These are phyloP conservation scores for Venustampulla echinocandica DNA, from an alignment of 495 filamentous ascomycete genomes.

Conservation along the genomic window DNA sequence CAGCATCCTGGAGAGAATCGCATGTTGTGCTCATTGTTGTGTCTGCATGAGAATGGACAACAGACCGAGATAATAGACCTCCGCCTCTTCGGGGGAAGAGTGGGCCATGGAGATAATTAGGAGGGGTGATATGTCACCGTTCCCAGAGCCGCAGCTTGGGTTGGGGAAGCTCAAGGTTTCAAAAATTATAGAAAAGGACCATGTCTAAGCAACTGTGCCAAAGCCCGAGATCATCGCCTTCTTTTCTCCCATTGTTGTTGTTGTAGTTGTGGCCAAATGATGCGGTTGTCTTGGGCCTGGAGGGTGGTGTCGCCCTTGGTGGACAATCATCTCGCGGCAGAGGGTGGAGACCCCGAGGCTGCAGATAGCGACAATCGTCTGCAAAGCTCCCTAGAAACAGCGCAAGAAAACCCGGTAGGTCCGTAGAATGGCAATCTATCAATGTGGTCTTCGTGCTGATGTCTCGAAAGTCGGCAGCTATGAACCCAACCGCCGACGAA, in stretches of 20 bases:
- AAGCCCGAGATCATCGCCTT: slow-evolving; percentile 4
- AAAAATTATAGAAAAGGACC: not conserved
- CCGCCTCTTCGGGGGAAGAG: not conserved
- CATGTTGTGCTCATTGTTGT: slow-evolving; percentile 1
- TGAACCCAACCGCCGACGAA: not conserved
- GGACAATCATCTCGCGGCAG: slow-evolving; percentile 1
- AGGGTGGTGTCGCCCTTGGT: not conserved
- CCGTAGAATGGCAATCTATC: not conserved
- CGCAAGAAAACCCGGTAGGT: not conserved
- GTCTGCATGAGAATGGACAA: not conserved
- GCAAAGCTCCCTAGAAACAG: not conserved
- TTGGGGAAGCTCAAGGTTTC: not conserved
- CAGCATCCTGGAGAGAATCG: slow-evolving; percentile 1
- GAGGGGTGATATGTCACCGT: slow-evolving; percentile 2
- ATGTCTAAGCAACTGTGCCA: not conserved
- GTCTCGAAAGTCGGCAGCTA: not conserved
- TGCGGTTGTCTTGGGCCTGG: not conserved
- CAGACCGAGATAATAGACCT: not conserved
- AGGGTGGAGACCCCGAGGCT: not conserved
- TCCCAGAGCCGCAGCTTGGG: not conserved
- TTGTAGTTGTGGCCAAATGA: not conserved
- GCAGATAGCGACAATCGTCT: not conserved
- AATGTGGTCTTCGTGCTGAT: not conserved
- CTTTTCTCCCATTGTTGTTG: not conserved
- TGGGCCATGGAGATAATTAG: slow-evolving; percentile 1